Evolutionary conservation across 331 rosid species (phyloP), one percentile per base, ranked within the genome.

Genomic region (Acacia concinna): DNA sequence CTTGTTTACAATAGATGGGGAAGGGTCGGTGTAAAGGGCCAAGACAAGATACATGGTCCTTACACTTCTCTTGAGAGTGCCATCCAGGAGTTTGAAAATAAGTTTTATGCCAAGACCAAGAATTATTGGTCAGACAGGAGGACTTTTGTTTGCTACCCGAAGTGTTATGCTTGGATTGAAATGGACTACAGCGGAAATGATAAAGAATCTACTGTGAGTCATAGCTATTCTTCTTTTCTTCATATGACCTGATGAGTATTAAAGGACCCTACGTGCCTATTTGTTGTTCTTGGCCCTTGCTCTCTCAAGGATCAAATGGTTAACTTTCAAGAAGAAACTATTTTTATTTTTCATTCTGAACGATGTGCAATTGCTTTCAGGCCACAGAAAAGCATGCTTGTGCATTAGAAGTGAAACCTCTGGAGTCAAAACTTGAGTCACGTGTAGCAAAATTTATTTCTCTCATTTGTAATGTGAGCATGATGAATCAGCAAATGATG

Each of bases 401-500:
- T 68, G 70, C 82, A 78, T 47, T 89, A 71, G 88, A 77, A 83
- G 79, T 78, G 81, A 91, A 91, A 86, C 96, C 90, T 60, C 70
- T 68, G 76, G 88, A 89, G 71, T 86, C 94, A 31, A 82, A 88
- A 86, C 97, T 96, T 75, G 99, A 93, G 80, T 74, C 89, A 14
- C 83, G 84, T 35, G 51, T 96, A 54, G 98, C 98, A 68, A 91
- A 89, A 74, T 91, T 96, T 75, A 87, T 96, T 63, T 93, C 99
- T 63, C 97, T 96, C 35, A 82, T 96, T 83, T 93, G 97, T 88
- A 93, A 96, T 38, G 65, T 93, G 73, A 85, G 90, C 88, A 96
- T 96, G 99, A 96, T 96, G 99, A 89, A 87, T 88, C 99, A 93
- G 77, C 97, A 93, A 60, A 93, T 96, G 99, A 93, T 96, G 98